Conservation (phyloP, 169 alveolate species). For the Plasmodium vivax region DNA sequence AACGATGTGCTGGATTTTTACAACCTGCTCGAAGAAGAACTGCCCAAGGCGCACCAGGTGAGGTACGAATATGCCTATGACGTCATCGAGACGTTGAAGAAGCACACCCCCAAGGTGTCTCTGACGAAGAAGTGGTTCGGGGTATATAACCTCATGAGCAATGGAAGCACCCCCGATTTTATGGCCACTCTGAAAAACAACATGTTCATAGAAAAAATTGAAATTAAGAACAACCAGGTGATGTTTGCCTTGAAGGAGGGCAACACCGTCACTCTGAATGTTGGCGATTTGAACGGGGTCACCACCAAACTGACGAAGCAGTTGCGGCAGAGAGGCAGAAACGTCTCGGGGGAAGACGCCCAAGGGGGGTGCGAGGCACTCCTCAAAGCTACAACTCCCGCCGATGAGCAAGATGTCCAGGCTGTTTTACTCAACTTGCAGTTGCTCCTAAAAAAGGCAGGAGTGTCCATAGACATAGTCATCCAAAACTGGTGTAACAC, state of each 20-base stretch:
- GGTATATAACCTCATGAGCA: constrained; percentile 60
- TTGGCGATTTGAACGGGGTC: constrained; percentile 59
- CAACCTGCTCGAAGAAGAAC: constrained; percentile 62
- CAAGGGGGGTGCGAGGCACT: background rate
- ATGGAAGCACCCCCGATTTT: constrained; percentile 73
- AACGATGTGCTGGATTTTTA: constrained; percentile 36
- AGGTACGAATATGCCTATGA: constrained; percentile 71
- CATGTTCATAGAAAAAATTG: constrained; percentile 57
- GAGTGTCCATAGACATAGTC: constrained; percentile 65
- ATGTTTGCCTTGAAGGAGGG: constrained; percentile 48
- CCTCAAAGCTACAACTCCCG: background rate
- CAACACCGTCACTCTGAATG: constrained; percentile 32
- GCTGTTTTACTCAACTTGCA: constrained; percentile 40
- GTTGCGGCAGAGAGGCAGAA: constrained; percentile 8
- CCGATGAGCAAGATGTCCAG: constrained; percentile 33
- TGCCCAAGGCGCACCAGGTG: constrained; percentile 62
- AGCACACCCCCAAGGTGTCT: constrained; percentile 68
- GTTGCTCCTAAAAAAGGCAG: constrained; percentile 43
- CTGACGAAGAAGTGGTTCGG: constrained; percentile 69
- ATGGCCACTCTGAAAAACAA: constrained; percentile 40
- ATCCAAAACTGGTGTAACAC: constrained; percentile 74
- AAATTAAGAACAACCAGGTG: constrained; percentile 52
- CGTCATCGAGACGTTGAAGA: constrained; percentile 66
- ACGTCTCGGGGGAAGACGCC: background rate
- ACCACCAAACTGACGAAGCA: constrained; percentile 50